Evolutionary conservation across 148 eudicot species (phyloP), one percentile per base, ranked within the genome.

Genomic region (Mesembryanthemum crystallinum): DNA sequence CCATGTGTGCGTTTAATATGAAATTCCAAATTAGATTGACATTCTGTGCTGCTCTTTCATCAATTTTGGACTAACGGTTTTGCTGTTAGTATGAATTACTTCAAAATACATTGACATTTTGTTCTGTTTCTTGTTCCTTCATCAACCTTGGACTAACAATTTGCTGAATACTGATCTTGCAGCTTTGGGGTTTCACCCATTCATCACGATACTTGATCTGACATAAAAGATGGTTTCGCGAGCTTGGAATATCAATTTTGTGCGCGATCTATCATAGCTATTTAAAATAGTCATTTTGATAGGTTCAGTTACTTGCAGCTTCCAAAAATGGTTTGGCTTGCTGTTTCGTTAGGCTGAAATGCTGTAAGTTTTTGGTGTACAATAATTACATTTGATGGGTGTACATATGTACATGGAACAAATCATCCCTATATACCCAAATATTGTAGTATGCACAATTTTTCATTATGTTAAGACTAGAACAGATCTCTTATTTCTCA

Each of bases 101-200:
- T n/a, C n/a, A n/a, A n/a, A n/a, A n/a, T n/a, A n/a, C n/a, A n/a
- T n/a, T n/a, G n/a, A n/a, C n/a, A n/a, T n/a, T n/a, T n/a, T 35
- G 39, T 35, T 35, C 4, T 35, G 39, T 35, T 35, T n/a, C n/a
- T n/a, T 9, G 5, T 39, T 39, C 8, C 9, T 39, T 45, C 49
- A 45, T 45, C 11, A 45, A 45, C 49, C 9, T 1, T 11, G 49
- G 49, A 45, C 14, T 45, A 13, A 45, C 14, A 8, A 1, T 45
- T 45, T 2, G 49, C 49, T 45, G 2, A 45, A 45, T 45, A 6
- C 14, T 45, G 49, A 51, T 68, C 69, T 54, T 52, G 91, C 94
- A 93, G 98, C 86, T 93, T 39, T 93, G 98, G 98, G 97, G 98
- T 52, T 93, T 91, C 78, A 69, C 87, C 47, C 97, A 93, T 83